Conservation (phyloP, 2,329 filamentous ascomycete species). For the Aureobasidium pullulans region DNA sequence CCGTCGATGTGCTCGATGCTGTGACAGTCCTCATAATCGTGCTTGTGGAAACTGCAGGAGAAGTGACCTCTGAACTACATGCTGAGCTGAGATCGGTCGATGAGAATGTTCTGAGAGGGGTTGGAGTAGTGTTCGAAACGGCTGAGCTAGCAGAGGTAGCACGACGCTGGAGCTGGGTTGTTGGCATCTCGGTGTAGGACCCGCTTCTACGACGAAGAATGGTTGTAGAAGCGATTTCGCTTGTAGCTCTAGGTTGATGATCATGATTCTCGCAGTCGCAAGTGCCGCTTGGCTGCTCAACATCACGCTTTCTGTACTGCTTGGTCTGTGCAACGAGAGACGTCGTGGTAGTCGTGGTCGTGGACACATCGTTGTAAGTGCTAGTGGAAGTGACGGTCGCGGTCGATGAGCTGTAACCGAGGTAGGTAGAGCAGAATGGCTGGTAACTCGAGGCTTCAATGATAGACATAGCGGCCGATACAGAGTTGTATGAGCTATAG, state of each 20-base stretch:
- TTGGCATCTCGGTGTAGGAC: neutral
- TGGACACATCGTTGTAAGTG: conserved; percentile 8
- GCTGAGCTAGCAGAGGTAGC: neutral
- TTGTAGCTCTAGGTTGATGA: neutral
- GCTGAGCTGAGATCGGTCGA: conserved; percentile 11
- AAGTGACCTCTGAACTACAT: conserved; percentile 12
- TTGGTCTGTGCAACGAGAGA: conserved; percentile 2
- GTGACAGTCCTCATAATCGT: neutral
- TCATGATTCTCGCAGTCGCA: conserved; percentile 9
- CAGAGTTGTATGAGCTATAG: conserved; percentile 6
- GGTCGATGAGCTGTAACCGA: conserved; percentile 14
- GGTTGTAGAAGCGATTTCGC: conserved; percentile 1
- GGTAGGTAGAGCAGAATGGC: conserved; percentile 18
- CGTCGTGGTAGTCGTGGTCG: conserved; percentile 4
- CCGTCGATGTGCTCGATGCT: conserved; percentile 19
- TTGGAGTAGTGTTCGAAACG: conserved; percentile 6
- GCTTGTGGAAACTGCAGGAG: neutral
- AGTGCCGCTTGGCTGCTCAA: neutral
- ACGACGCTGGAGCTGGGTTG: conserved; percentile 11
- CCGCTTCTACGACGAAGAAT: conserved; percentile 13
- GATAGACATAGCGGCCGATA: conserved; percentile 3
- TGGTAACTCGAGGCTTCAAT: conserved; percentile 14
- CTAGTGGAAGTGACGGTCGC: conserved; percentile 10
- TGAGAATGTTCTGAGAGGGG: conserved; percentile 6
- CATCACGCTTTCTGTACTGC: conserved; percentile 14